Conservation (phyloP, 2,329 filamentous ascomycete genomes). For the Hymenoscyphus fructigenus region DNA sequence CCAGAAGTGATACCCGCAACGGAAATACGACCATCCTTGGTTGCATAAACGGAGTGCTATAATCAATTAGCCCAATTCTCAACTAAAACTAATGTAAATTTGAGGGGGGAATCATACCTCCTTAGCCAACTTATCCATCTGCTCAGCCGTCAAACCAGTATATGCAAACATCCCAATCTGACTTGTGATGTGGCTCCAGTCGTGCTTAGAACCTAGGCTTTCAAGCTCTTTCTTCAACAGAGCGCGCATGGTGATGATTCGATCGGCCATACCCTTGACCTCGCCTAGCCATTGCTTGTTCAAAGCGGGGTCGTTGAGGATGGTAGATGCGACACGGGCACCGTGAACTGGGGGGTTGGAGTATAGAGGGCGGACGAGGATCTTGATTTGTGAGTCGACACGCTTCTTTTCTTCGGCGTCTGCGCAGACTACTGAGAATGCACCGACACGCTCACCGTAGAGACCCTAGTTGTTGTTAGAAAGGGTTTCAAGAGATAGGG, state of each 20-base stretch:
- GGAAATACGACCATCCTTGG: constrained; percentile 85
- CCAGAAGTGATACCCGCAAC: constrained; percentile 79
- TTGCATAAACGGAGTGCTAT: constrained; percentile 91
- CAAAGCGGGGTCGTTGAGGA: constrained; percentile 80
- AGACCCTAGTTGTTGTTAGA: constrained; percentile 62
- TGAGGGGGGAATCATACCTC: constrained; percentile 58
- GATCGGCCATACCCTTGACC: constrained; percentile 98
- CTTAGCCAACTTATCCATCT: constrained; percentile 89
- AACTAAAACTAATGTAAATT: background rate
- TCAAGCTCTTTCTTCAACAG: constrained; percentile 94
- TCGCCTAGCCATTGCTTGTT: constrained; percentile 95
- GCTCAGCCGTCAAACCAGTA: constrained; percentile 85
- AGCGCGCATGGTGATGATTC: constrained; percentile 97
- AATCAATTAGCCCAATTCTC: background rate
- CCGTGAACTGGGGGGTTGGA: constrained; percentile 98
- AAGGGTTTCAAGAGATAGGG: background rate
- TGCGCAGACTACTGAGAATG: constrained; percentile 88
- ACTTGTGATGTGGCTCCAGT: constrained; percentile 98
- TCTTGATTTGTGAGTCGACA: constrained; percentile 97
- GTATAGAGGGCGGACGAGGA: constrained; percentile 93
- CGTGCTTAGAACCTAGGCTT: constrained; percentile 90
- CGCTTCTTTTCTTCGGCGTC: constrained; percentile 90
- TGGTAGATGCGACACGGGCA: constrained; percentile 87
- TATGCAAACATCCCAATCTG: constrained; percentile 99
- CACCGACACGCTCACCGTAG: constrained; percentile 96